Percentiles rank a stretch among this genome's conserved stretches.
Evolutionary conservation across 2,329 filamentous ascomycete genomes (phyloP).

Genomic region (Phialophora verrucosa): DNA sequence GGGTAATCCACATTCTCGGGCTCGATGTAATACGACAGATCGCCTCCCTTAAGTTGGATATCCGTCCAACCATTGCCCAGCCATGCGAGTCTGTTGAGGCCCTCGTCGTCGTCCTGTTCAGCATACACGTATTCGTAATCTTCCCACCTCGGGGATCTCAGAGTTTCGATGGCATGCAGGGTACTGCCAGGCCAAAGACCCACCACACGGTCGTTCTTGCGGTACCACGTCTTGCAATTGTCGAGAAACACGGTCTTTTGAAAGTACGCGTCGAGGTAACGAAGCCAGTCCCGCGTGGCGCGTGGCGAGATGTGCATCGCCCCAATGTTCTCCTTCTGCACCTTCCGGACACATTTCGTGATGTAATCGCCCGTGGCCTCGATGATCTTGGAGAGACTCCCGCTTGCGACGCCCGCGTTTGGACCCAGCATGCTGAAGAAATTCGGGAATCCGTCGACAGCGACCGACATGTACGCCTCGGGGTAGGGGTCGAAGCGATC

Average conservation of each 20-base stretch:
- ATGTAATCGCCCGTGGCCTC: conserved; percentile 29
- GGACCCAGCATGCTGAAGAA: conserved; percentile 44
- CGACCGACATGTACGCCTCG: conserved; percentile 45
- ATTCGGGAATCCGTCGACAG: conserved; percentile 43
- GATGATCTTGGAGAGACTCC: conserved; percentile 24
- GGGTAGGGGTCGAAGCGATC: conserved; percentile 44
- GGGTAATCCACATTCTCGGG: conserved; percentile 1
- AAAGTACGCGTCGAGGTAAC: conserved; percentile 21
- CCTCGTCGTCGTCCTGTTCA: conserved; percentile 39
- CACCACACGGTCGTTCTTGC: conserved; percentile 45
- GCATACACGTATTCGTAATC: conserved; percentile 48
- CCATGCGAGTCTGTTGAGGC: conserved; percentile 40
- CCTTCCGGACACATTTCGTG: conserved; percentile 24
- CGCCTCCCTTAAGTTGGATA: background rate
- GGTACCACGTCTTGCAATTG: conserved; percentile 40
- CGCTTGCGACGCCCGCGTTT: conserved; percentile 33
- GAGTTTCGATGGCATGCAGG: conserved; percentile 54
- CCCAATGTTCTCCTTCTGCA: conserved; percentile 42
- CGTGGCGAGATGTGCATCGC: conserved; percentile 44
- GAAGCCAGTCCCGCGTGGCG: conserved; percentile 7
- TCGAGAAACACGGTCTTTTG: conserved; percentile 24
- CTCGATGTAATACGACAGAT: conserved; percentile 4
- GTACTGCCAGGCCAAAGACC: conserved; percentile 58
- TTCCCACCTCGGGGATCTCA: conserved; percentile 50
- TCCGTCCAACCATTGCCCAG: conserved; percentile 37